phyloP scores from a whole-genome alignment of 768 basidiomycete species.

The Leccinum subtestaceum region DNA sequence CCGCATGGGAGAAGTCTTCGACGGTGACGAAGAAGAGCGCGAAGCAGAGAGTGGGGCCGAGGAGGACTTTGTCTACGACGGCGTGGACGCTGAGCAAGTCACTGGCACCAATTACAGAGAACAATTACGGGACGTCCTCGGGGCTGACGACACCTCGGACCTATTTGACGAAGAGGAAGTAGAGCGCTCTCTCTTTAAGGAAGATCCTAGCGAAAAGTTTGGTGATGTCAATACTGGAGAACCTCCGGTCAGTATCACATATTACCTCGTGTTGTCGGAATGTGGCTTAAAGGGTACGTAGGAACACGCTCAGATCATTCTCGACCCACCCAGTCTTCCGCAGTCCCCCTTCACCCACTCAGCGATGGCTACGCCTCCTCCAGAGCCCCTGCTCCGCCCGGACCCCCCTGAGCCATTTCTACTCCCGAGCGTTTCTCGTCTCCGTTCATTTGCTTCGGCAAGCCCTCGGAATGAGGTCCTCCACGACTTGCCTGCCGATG shows the following conservation, averaged over 20 bases:
- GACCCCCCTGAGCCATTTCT: slow-evolving; percentile 51
- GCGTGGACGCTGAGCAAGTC: slow-evolving; percentile 53
- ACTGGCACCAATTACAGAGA: slow-evolving; percentile 57
- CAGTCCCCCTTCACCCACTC: slow-evolving; percentile 36
- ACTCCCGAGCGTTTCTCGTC: slow-evolving; percentile 74
- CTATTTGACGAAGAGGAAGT: slow-evolving; percentile 45
- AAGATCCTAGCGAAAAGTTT: slow-evolving; percentile 34
- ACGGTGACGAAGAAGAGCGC: slow-evolving; percentile 43
- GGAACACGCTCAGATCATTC: slow-evolving; percentile 37
- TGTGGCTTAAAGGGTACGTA: slow-evolving; percentile 27
- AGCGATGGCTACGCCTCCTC: slow-evolving; percentile 38
- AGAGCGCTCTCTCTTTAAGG: slow-evolving; percentile 44
- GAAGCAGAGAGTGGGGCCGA: slow-evolving; percentile 48
- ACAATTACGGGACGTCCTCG: slow-evolving; percentile 71
- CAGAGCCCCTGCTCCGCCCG: slow-evolving; percentile 12
- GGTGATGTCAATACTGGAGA: slow-evolving; percentile 21
- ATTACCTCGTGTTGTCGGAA: slow-evolving; percentile 17
- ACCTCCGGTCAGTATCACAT: slow-evolving; percentile 32
- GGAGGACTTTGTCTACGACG: slow-evolving; percentile 70
- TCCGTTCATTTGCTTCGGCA: slow-evolving; percentile 65
- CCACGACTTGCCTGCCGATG: slow-evolving; percentile 42
- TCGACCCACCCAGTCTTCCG: slow-evolving; percentile 39
- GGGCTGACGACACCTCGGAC: slow-evolving; percentile 55
- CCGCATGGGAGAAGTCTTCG: slow-evolving; percentile 29
- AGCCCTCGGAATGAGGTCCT: slow-evolving; percentile 41